Evolutionary conservation across 345 rosid genomes (phyloP).

Genomic region (Isatis tinctoria): DNA sequence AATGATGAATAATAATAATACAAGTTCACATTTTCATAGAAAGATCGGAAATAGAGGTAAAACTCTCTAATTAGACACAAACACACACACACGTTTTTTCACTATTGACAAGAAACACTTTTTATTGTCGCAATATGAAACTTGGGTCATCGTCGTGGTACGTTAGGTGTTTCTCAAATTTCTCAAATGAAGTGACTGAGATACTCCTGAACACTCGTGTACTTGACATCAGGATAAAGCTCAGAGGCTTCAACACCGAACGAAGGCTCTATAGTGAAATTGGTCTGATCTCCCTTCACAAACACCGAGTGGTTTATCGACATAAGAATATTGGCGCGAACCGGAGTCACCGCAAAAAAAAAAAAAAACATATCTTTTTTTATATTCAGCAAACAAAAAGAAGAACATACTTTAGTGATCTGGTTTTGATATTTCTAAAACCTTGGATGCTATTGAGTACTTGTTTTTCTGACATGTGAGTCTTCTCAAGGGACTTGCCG

Average conservation of each 20-base stretch:
- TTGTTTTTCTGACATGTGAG: slow-evolving; percentile 50
- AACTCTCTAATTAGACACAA: not conserved
- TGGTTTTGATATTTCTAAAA: not conserved
- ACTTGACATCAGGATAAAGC: not conserved
- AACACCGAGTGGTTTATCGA: not conserved
- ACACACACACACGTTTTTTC: not conserved
- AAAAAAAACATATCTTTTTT: not conserved
- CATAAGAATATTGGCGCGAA: not conserved
- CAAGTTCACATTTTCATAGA: not conserved
- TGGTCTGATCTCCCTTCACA: not conserved
- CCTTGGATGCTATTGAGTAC: slow-evolving; percentile 53
- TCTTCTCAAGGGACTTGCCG: slow-evolving; percentile 54
- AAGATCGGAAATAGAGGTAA: not conserved
- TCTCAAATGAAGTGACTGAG: not conserved
- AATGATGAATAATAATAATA: not conserved
- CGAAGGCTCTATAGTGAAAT: not conserved
- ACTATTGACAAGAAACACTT: not conserved
- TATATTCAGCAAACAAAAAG: not conserved
- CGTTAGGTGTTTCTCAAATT: not conserved
- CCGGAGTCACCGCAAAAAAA: slow-evolving; percentile 40
- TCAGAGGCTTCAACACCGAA: not conserved
- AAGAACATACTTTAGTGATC: not conserved
- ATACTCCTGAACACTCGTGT: not conserved
- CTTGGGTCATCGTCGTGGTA: not conserved
- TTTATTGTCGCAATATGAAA: not conserved